phyloP scores from a whole-genome alignment of 2,329 filamentous ascomycete species.

The Myotisia sp. region DNA sequence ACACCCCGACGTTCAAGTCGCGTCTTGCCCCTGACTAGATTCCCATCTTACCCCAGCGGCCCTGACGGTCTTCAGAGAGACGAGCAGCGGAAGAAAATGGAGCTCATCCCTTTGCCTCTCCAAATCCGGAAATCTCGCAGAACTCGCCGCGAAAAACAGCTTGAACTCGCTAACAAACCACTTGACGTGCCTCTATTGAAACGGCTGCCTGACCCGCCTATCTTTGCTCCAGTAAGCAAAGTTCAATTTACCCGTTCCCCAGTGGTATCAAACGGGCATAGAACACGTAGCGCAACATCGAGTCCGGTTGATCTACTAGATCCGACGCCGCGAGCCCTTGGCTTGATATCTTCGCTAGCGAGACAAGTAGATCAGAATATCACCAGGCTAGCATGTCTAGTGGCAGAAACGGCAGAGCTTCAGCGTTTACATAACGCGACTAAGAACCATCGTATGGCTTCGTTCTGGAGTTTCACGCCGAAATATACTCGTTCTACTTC shows the following conservation, averaged over 20 bases:
- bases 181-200: neutral
- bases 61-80: too few species aligned
- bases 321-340: conserved; percentile 1
- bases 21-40: too few species aligned
- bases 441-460: conserved; percentile 20
- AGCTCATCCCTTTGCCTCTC: conserved; percentile 1
- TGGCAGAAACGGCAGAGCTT: conserved; percentile 12
- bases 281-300: neutral
- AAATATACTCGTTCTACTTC: conserved; percentile 11
- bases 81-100: too few species aligned
- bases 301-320: neutral
- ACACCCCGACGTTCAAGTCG: too few species aligned
- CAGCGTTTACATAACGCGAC: conserved; percentile 14
- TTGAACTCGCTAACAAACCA: too few species aligned
- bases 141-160: neutral
- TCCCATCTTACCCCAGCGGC: too few species aligned
- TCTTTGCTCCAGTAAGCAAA: neutral
- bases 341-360: conserved; percentile 3
- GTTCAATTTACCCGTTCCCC: neutral
- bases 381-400: conserved; percentile 1
- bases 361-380: conserved; percentile 5
- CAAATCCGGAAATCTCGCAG: conserved; percentile 2
- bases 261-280: neutral
- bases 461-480: conserved; percentile 29
- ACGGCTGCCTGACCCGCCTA: conserved; percentile 3